Evolutionary conservation across 2,329 filamentous ascomycete genomes (phyloP), one percentile per base, ranked within the genome.

Genomic region (Mycosphaerella sp.): DNA sequence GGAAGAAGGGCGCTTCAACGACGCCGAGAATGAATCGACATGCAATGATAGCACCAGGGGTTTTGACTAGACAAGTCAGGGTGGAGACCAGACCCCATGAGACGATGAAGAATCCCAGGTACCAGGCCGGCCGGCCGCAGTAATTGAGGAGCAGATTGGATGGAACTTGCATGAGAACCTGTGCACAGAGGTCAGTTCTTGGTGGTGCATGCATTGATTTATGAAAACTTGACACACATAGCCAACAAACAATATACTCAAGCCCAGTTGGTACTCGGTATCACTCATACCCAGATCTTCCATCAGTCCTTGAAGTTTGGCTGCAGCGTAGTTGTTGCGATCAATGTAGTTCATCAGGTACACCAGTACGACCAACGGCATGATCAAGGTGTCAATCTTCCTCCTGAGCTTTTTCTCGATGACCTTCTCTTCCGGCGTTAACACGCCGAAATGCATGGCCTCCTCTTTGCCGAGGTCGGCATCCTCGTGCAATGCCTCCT

Each of bases 61-160:
- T 60, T 21, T 60, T 62, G 31, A 66, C 66, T 51, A 67, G 61
- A 3, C 62, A 64, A 11, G 64, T 67, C 6, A 68, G 45, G 6
- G 82, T 81, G 2, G 84, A 80, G 75, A 87, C 81, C 12, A 89
- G 80, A 2, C 87, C 87, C 87, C 86, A 82, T 1, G 79, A 76
- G 62, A 80, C 78, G 85, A 95, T 95, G 66, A 95, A 66, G 52
- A 95, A 95, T 50, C 91, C 73, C 39, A 67, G 58, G 38, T 67
- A 66, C 60, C 85, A 88, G 0, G 90, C 90, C 1, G 83, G 74
- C 14, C 78, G 79, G 72, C 63, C 63, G 41, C 57, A 64, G 76
- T 78, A 50, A 72, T 95, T 95, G 55, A 95, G 81, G 23, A 95
- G 71, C 45, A 92, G 75, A 67, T 95, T 95, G 56, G 87, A 77